Evolutionary conservation across 2,329 filamentous ascomycete genomes (phyloP).

Genomic region (Claviceps pazoutovae): DNA sequence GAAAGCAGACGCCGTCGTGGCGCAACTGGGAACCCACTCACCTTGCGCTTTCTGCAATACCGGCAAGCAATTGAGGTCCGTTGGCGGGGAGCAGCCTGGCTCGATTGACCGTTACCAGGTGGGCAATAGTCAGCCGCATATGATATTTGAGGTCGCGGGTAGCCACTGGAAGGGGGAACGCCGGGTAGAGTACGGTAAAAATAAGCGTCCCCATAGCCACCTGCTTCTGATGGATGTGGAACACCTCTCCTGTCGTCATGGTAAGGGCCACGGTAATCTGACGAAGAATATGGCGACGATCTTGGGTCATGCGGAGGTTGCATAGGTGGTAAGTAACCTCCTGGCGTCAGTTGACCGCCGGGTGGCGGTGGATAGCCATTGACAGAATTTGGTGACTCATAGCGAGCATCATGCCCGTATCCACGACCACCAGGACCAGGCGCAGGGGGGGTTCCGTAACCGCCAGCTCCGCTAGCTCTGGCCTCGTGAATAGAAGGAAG

Average conservation of each 20-base stretch:
- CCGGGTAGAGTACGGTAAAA: constrained; percentile 19
- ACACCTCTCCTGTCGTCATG: constrained; percentile 20
- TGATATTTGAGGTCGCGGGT: constrained; percentile 14
- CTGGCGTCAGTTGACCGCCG: constrained; percentile 16
- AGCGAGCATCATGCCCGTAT: constrained; percentile 22
- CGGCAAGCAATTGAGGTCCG: constrained; percentile 46
- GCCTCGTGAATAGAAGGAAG: constrained; percentile 37
- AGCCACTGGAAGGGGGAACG: constrained; percentile 16
- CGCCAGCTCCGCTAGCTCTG: constrained; percentile 18
- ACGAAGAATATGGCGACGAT: constrained; percentile 22
- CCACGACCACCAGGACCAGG: constrained; percentile 17
- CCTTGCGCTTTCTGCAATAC: constrained; percentile 49
- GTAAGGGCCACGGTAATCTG: constrained; percentile 25
- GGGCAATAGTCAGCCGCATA: constrained; percentile 23
- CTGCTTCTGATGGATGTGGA: constrained; percentile 14
- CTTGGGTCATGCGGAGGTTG: constrained; percentile 23
- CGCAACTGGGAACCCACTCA: constrained; percentile 14
- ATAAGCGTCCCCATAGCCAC: constrained; percentile 20
- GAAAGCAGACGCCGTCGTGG: neutral
- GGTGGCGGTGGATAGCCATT: constrained; percentile 33
- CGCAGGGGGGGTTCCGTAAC: constrained; percentile 20
- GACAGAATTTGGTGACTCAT: constrained; percentile 28
- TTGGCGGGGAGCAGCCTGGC: constrained; percentile 41
- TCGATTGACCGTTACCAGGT: constrained; percentile 21
- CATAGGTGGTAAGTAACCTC: constrained; percentile 24